Percentiles rank a stretch among this genome's conserved stretches.
Evolutionary conservation across 306 rosid species (phyloP).

Genomic region (Sicyos edulis): DNA sequence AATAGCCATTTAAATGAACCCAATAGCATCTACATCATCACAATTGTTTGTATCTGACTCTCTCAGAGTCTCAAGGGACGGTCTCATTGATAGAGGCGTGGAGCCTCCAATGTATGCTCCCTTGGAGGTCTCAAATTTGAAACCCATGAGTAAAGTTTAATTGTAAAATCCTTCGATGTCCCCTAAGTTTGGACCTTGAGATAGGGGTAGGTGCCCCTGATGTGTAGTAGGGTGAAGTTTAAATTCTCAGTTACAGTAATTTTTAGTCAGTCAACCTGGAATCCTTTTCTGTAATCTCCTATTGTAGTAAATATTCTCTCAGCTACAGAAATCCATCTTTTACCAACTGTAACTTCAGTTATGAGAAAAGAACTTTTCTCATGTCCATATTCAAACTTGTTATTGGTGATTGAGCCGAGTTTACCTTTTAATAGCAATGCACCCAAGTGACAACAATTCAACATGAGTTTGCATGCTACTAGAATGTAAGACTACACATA

Average conservation of each 20-base stretch:
- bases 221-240: not conserved
- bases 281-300: not conserved
- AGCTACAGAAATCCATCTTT: not conserved
- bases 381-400: not conserved
- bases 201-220: too few species aligned
- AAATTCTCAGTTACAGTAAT: not conserved
- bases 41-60: not conserved
- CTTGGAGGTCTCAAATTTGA: too few species aligned
- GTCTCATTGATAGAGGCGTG: too few species aligned
- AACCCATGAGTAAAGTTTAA: too few species aligned
- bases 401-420: not conserved
- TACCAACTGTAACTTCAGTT: not conserved
- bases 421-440: slow-evolving; percentile 9
- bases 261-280: not conserved
- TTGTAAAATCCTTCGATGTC: too few species aligned
- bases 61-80: too few species aligned
- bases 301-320: not conserved
- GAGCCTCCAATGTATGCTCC: too few species aligned
- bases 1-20: not conserved
- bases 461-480: not conserved
- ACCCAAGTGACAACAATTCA: not conserved
- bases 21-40: not conserved
- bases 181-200: too few species aligned
- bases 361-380: not conserved
- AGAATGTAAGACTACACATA: not conserved